These are phyloP conservation scores for Colletotrichum lindemuthianum DNA, from an alignment of 2,329 filamentous ascomycete species.

Conservation along the genomic window DNA sequence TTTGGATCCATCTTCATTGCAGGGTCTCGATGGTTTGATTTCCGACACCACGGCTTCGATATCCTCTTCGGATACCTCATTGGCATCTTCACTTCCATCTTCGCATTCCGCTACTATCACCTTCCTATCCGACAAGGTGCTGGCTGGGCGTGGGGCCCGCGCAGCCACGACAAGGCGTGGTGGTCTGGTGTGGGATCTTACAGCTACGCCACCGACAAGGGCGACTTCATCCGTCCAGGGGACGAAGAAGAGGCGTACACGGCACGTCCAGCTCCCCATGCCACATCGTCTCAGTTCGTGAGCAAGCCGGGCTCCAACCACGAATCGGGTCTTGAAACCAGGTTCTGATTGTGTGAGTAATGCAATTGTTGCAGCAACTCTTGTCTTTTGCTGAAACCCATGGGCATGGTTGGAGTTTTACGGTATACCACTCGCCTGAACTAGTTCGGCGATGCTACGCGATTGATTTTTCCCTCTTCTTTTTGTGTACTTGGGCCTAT, in stretches of 20 bases:
- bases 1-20: conserved; percentile 82
- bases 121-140: conserved; percentile 80
- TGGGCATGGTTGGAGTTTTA: conserved; percentile 33
- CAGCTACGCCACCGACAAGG: conserved; percentile 62
- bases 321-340: conserved; percentile 17
- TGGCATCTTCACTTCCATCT: conserved; percentile 75
- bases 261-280: conserved; percentile 18
- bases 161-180: conserved; percentile 78
- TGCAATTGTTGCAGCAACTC: background rate
- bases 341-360: conserved; percentile 21
- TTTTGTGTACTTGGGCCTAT: background rate
- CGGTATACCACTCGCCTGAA: conserved; percentile 31
- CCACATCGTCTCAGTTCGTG: conserved; percentile 25
- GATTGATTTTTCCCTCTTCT: conserved; percentile 9
- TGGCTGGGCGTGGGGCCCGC: conserved; percentile 90
- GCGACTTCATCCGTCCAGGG: conserved; percentile 38
- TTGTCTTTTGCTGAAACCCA: conserved; percentile 15
- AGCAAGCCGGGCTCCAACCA: conserved; percentile 25
- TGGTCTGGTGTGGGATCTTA: conserved; percentile 76
- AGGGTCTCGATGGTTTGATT: conserved; percentile 88
- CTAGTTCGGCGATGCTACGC: conserved; percentile 16
- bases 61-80: conserved; percentile 87
- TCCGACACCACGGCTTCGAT: conserved; percentile 92
- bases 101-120: conserved; percentile 88
- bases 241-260: conserved; percentile 45